Percentiles rank a stretch among this genome's conserved stretches.
phyloP scores from a whole-genome alignment of 768 basidiomycete species.

The Lenzites betulinus region DNA sequence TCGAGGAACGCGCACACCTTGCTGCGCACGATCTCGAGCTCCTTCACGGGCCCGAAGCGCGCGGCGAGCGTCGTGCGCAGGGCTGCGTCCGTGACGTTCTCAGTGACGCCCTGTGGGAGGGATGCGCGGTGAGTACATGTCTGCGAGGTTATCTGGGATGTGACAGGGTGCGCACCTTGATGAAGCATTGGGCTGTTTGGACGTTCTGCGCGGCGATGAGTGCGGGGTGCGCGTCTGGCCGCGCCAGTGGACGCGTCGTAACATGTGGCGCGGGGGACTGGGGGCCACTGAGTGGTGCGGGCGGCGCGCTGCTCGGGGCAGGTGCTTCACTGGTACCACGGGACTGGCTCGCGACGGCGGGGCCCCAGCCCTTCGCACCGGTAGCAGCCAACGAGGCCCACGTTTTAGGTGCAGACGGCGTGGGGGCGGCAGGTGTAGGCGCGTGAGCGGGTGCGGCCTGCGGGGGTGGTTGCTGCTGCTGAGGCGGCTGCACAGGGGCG shows the following conservation, averaged over 20 bases:
- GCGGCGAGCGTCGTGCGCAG: conserved; percentile 52
- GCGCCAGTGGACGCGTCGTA: conserved; percentile 38
- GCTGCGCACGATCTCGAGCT: conserved; percentile 81
- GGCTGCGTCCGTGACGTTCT: conserved; percentile 54
- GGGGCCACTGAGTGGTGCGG: conserved; percentile 30
- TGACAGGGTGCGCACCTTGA: conserved; percentile 61
- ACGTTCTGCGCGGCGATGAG: conserved; percentile 61
- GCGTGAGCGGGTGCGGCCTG: conserved; percentile 31
- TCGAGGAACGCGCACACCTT: conserved; percentile 97
- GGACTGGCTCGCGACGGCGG: conserved; percentile 74
- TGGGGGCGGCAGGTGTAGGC: conserved; percentile 36
- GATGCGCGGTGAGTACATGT: no score
- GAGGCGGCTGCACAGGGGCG: conserved; percentile 26
- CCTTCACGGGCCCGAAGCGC: conserved; percentile 83
- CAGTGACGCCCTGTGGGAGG: conserved; percentile 64
- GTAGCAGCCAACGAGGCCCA: conserved; percentile 93
- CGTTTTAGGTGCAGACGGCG: conserved; percentile 64
- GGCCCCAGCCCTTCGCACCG: conserved; percentile 83
- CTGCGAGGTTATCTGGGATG: no score
- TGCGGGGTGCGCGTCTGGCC: conserved; percentile 48
- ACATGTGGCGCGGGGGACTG: conserved; percentile 38
- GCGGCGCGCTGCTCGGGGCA: conserved; percentile 42
- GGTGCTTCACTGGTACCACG: conserved; percentile 74
- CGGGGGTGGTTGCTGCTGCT: conserved; percentile 31
- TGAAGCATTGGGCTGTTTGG: conserved; percentile 81